Evolutionary conservation across 2,329 filamentous ascomycete species (phyloP).

Genomic region (Hypoxylon sp.): DNA sequence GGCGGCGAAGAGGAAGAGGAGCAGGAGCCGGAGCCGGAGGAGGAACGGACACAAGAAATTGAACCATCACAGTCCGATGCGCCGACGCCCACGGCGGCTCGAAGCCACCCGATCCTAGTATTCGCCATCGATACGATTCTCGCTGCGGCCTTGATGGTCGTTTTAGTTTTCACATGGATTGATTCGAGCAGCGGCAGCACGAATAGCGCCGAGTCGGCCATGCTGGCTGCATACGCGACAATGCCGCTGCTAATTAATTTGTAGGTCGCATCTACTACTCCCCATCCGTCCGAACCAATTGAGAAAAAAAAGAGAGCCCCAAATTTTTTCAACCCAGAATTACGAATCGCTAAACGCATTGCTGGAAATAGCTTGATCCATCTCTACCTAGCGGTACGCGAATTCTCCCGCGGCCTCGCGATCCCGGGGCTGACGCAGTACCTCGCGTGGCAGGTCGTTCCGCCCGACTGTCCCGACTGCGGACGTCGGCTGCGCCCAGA

Average conservation of each 20-base stretch:
- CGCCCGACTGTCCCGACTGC: conserved; percentile 60
- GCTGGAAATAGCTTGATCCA: conserved; percentile 55
- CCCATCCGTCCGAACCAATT: background rate
- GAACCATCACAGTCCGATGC: conserved; percentile 11
- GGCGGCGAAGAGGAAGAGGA: conserved; percentile 24
- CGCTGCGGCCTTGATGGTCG: conserved; percentile 57
- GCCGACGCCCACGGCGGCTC: conserved; percentile 15
- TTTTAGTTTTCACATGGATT: conserved; percentile 61
- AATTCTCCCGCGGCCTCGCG: conserved; percentile 59
- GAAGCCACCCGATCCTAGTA: conserved; percentile 54
- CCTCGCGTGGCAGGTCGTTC: conserved; percentile 58
- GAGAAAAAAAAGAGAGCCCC: background rate
- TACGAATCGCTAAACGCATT: background rate
- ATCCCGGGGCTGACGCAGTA: conserved; percentile 58
- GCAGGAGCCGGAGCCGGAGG: conserved; percentile 15
- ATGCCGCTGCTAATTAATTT: conserved; percentile 60
- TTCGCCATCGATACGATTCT: conserved; percentile 58
- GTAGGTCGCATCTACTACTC: conserved; percentile 50
- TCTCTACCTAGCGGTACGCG: conserved; percentile 56
- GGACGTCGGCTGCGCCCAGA: conserved; percentile 56
- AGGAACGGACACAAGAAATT: conserved; percentile 20
- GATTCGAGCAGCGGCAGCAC: conserved; percentile 39
- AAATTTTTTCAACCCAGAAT: conserved; percentile 9
- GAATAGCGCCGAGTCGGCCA: conserved; percentile 53
- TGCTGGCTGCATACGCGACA: conserved; percentile 61